phyloP scores from a whole-genome alignment of 495 filamentous ascomycete species.

The Xylaria longipes region DNA sequence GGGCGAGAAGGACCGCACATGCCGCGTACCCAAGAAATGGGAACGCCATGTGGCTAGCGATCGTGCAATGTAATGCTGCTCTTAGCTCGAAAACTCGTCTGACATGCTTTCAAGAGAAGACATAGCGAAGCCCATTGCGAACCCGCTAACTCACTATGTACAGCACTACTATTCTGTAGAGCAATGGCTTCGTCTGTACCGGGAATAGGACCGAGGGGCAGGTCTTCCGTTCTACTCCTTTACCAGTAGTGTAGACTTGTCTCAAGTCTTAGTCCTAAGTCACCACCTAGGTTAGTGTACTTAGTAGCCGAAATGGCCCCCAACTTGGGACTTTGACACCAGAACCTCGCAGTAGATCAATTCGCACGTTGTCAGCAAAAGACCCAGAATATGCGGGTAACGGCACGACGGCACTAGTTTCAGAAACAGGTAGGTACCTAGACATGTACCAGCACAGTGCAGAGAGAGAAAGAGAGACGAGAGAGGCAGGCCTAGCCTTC shows the following conservation, averaged over 20 bases:
- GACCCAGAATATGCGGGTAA: not conserved
- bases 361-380: slow-evolving; percentile 21
- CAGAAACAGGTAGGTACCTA: too few species aligned
- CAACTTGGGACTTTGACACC: not conserved
- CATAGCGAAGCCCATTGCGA: too few species aligned
- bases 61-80: not conserved
- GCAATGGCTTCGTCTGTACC: not conserved
- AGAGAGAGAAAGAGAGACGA: not conserved
- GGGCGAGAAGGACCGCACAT: slow-evolving; percentile 18
- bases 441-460: slow-evolving; percentile 4
- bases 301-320: not conserved
- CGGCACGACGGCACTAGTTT: not conserved
- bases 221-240: not conserved
- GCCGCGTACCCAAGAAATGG: not conserved
- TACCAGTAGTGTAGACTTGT: not conserved
- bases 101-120: not conserved
- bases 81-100: not conserved
- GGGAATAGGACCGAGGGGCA: not conserved
- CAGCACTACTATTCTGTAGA: not conserved
- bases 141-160: not conserved
- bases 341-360: not conserved
- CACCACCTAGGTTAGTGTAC: not conserved
- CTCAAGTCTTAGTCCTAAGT: not conserved
- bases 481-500: not conserved
- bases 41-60: slow-evolving; percentile 14